Percentiles rank a stretch among this genome's conserved stretches.
These are phyloP conservation scores for Chenopodium suecicum DNA, from an alignment of 148 eudicot genomes.

Conservation along the genomic window DNA sequence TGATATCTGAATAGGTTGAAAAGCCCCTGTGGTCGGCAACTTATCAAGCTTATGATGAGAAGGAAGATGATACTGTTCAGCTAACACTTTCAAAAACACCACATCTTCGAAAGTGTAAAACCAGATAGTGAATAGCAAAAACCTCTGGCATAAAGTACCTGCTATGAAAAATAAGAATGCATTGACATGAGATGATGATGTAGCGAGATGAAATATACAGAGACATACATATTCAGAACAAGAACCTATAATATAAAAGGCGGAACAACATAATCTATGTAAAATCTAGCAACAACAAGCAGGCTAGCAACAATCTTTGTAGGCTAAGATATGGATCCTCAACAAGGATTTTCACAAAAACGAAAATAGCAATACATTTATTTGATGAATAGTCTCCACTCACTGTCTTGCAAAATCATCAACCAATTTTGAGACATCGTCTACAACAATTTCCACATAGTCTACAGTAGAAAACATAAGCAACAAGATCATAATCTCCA, in stretches of 20 bases:
- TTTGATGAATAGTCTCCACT: neutral
- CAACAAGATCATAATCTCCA: neutral
- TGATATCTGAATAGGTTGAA: conserved; percentile 81
- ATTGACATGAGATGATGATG: neutral
- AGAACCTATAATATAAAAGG: neutral
- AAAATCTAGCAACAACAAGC: neutral
- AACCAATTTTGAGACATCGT: neutral
- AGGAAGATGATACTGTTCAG: conserved; percentile 38
- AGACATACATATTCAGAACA: neutral
- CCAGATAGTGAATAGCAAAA: conserved; percentile 54
- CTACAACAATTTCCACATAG: neutral
- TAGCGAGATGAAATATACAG: neutral
- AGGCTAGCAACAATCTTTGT: neutral
- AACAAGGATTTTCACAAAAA: neutral
- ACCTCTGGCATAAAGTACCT: conserved; percentile 55
- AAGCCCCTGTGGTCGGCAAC: conserved; percentile 54
- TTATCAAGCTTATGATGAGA: conserved; percentile 44
- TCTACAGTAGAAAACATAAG: neutral
- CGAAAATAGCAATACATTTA: neutral
- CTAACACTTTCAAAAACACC: conserved; percentile 33
- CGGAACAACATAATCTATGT: neutral
- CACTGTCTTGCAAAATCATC: neutral
- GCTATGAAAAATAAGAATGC: conserved; percentile 23
- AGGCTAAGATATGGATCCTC: neutral
- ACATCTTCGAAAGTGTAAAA: conserved; percentile 45